Base-by-base conservation (phyloP, 768 basidiomycete genomes). In the Sistotremastrum niveocremeum region DNA sequence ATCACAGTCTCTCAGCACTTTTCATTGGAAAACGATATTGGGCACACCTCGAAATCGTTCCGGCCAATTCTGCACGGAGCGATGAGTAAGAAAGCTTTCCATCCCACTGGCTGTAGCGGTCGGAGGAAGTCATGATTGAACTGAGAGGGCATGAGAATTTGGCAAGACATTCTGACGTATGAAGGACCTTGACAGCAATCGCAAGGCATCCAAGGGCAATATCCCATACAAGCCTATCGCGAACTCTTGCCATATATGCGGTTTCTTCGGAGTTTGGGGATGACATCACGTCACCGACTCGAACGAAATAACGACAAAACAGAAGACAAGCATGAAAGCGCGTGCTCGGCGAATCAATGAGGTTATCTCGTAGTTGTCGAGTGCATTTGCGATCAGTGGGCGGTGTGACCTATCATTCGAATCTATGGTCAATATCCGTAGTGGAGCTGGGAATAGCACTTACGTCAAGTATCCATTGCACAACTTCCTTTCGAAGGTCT, bases 251-350 rank as follows among this genome's bases (percentile, higher is more conserved):
- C 7, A 49, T 48, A 11, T 33, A 20, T 9, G 29, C 12, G 6
- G 46, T 40, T 20, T 49, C 48, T 10, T 40, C 29, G 7, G 39
- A n/a, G 20, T n/a, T 10, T 11, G 42, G 10, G 34, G 39, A 20
- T 34, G 9, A 12, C 33, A 32, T 35, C 7, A 20, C 45, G 31
- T 56, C 51, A 50, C 65, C 61, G 1, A 73, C 57, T 29, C 68
- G 55, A 32, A 66, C 62, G 52, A 77, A 73, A 48, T 77, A 82
- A 12, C 77, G 68, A 28, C 69, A 59, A 51, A 82, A 78, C 50
- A 82, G 58, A 55, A 76, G 71, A 0, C 65, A 73, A 0, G 80
- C 80, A 46, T 82, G 79, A 51, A 81, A 82, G 3, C 77, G 69
- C 10, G 80, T 81, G 48, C 80, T 71, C 0, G 66, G 67, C 0